These are phyloP conservation scores for Alternaria brassicae DNA, from an alignment of 2,329 filamentous ascomycete genomes.

Conservation along the genomic window DNA sequence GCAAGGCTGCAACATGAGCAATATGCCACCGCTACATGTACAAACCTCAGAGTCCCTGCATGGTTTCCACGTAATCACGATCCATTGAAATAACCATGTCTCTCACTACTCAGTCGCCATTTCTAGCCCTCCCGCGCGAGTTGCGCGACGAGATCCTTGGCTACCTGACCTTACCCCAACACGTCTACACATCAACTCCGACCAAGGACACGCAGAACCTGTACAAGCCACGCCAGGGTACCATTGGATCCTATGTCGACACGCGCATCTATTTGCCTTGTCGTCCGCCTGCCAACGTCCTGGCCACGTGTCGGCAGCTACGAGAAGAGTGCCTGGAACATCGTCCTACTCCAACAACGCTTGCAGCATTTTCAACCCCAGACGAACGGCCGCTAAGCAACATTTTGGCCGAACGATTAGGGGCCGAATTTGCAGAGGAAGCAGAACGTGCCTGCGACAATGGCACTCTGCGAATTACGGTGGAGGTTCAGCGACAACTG, in stretches of 20 bases:
- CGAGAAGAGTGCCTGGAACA: slow-evolving; percentile 35
- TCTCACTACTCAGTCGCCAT: neutral
- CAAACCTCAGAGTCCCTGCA: neutral
- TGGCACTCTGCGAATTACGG: slow-evolving; percentile 30
- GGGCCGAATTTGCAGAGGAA: slow-evolving; percentile 25
- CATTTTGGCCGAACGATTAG: slow-evolving; percentile 18
- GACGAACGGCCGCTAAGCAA: slow-evolving; percentile 12
- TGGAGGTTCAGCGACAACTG: slow-evolving; percentile 30
- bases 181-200: slow-evolving; percentile 34
- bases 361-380: neutral
- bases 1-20: neutral
- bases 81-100: neutral
- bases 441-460: slow-evolving; percentile 33
- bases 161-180: slow-evolving; percentile 26
- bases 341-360: slow-evolving; percentile 18
- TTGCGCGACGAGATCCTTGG: slow-evolving; percentile 37
- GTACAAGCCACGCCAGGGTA: slow-evolving; percentile 11
- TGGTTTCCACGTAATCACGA: too few species aligned
- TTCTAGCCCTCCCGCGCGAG: slow-evolving; percentile 37
- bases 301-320: slow-evolving; percentile 37
- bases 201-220: slow-evolving; percentile 19
- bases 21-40: neutral
- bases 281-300: slow-evolving; percentile 26
- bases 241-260: slow-evolving; percentile 29
- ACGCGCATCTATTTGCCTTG: slow-evolving; percentile 38